Conservation (phyloP, 306 rosid genomes). For the Lathyrus oleraceus region DNA sequence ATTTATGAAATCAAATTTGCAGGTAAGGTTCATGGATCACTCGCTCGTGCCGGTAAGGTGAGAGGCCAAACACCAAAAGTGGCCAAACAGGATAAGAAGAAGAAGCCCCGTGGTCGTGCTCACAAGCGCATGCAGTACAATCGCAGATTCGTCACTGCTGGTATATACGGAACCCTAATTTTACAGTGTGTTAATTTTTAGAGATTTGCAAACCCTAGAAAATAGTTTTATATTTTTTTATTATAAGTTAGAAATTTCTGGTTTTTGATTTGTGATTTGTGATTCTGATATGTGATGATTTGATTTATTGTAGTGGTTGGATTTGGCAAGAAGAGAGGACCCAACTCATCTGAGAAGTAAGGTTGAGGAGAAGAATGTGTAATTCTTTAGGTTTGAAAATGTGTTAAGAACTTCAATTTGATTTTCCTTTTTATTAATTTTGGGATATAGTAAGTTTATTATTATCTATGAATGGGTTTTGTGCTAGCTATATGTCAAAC, state of each 20-base stretch:
- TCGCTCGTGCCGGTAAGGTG: conserved; percentile 46
- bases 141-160: conserved; percentile 49
- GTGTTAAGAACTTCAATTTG: not conserved
- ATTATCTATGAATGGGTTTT: not conserved
- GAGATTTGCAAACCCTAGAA: not conserved
- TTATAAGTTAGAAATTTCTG: no score
- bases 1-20: not conserved
- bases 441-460: not conserved
- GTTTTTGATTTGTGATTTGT: no score
- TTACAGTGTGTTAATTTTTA: not conserved
- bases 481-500: conserved; percentile 23
- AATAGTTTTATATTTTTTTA: not conserved
- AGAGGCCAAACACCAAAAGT: conserved; percentile 48
- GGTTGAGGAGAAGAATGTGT: not conserved
- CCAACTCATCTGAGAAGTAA: conserved; percentile 48
- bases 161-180: conserved; percentile 30
- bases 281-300: no score
- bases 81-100: conserved; percentile 47
- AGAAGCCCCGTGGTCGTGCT: conserved; percentile 51
- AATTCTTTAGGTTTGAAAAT: not conserved
- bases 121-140: conserved; percentile 51
- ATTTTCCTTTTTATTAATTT: not conserved
- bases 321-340: conserved; percentile 50
- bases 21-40: conserved; percentile 50
- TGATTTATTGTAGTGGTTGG: conserved; percentile 33